These are phyloP conservation scores for Diplogelasinospora grovesii DNA, from an alignment of 495 filamentous ascomycete species.

Conservation along the genomic window DNA sequence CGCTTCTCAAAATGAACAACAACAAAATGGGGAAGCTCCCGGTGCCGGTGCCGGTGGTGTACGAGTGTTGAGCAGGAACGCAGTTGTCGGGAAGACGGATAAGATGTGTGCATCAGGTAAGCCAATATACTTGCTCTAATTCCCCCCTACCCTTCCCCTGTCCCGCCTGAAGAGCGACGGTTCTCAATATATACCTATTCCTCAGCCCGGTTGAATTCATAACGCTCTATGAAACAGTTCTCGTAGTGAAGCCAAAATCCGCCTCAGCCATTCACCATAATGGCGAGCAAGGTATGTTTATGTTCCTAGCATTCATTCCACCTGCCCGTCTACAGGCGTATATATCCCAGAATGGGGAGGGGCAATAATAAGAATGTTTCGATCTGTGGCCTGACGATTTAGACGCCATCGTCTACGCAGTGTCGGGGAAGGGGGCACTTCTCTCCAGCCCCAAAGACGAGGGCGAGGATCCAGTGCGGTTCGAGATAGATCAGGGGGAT, in stretches of 20 bases:
- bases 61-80: constrained; percentile 48
- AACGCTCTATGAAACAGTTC: constrained; percentile 26
- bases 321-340: background rate
- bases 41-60: constrained; percentile 32
- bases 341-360: background rate
- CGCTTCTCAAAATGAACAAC: no score
- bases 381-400: no score
- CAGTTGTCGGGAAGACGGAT: constrained; percentile 52
- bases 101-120: constrained; percentile 50
- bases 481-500: constrained; percentile 51
- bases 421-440: constrained; percentile 34
- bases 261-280: constrained; percentile 38
- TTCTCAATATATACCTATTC: background rate
- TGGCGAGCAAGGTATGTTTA: constrained; percentile 44
- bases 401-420: constrained; percentile 43
- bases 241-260: constrained; percentile 35
- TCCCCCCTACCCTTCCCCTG: background rate
- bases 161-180: background rate
- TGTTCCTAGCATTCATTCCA: no score
- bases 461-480: constrained; percentile 37
- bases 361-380: no score
- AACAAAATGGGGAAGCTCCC: no score
- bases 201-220: constrained; percentile 1
- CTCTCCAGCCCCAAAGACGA: constrained; percentile 35
- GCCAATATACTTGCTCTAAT: background rate